phyloP scores from a whole-genome alignment of 2,329 filamentous ascomycete genomes.

The Magnaporthales sp. region DNA sequence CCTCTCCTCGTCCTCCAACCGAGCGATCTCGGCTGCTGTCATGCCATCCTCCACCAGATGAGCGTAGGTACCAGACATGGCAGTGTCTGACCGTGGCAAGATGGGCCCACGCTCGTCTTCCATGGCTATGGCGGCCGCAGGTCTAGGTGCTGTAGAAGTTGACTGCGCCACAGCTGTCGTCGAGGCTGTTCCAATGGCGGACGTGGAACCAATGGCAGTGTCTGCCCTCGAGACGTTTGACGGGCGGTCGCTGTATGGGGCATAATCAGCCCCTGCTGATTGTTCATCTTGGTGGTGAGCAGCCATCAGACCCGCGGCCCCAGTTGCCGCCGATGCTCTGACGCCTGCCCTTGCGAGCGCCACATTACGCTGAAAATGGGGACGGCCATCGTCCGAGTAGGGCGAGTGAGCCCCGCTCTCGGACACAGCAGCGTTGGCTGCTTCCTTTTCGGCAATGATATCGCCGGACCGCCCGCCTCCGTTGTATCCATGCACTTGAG shows the following conservation, averaged over 20 bases:
- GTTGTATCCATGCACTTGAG: slow-evolving; percentile 4
- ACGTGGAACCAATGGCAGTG: not conserved
- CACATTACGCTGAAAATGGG: slow-evolving; percentile 11
- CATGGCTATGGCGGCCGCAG: slow-evolving; percentile 5
- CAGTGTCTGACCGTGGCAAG: slow-evolving; percentile 18
- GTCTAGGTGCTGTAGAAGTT: slow-evolving; percentile 3
- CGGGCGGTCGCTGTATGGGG: slow-evolving; percentile 10
- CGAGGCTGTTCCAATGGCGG: not conserved
- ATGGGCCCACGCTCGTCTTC: slow-evolving; percentile 12
- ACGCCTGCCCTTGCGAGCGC: slow-evolving; percentile 8
- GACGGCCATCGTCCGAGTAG: slow-evolving; percentile 31
- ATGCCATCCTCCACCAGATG: slow-evolving; percentile 53
- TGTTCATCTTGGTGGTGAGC: slow-evolving; percentile 3
- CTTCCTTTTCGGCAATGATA: slow-evolving; percentile 39
- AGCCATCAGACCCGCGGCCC: slow-evolving; percentile 5
- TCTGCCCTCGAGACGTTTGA: not conserved
- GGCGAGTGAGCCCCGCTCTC: slow-evolving; percentile 28
- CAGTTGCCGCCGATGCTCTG: slow-evolving; percentile 9
- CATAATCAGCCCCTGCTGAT: slow-evolving; percentile 6
- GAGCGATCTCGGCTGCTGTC: slow-evolving; percentile 46
- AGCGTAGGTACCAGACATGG: slow-evolving; percentile 30
- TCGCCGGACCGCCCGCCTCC: slow-evolving; percentile 17
- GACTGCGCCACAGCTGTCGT: not conserved
- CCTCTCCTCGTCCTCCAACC: slow-evolving; percentile 49
- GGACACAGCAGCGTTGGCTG: slow-evolving; percentile 20